A percentile compares a stretch with the other conserved stretches of the same genome.
Conservation (phyloP, 2,329 filamentous ascomycete genomes). For the Aureobasidium zeae region DNA sequence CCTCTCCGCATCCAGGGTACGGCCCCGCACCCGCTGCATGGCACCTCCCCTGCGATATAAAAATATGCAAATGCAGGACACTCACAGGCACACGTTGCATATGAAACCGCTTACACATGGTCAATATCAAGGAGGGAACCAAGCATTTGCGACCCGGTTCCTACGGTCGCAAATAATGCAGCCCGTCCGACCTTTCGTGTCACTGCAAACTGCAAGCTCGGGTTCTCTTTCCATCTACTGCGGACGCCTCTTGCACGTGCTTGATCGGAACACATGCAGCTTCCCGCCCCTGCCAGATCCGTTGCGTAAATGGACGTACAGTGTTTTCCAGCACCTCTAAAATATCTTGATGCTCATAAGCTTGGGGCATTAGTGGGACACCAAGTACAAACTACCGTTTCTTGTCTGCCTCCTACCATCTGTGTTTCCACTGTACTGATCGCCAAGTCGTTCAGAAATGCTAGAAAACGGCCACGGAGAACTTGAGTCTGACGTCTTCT, state of each 20-base stretch:
- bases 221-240: neutral
- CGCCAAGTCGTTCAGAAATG: too few relatives aligned
- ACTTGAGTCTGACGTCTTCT: too few relatives aligned
- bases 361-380: neutral
- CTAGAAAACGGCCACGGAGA: too few relatives aligned
- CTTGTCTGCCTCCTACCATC: too few relatives aligned
- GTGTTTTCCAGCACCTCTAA: constrained; percentile 1
- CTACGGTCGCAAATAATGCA: too few relatives aligned
- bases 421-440: too few relatives aligned
- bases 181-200: neutral
- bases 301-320: neutral
- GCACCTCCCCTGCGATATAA: neutral
- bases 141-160: too few relatives aligned
- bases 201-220: too few relatives aligned
- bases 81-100: neutral
- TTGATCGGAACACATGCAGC: constrained; percentile 4
- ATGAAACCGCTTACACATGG: too few relatives aligned
- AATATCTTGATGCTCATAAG: neutral
- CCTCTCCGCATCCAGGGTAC: neutral
- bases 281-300: constrained; percentile 3
- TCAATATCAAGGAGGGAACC: too few relatives aligned
- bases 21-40: constrained; percentile 11
- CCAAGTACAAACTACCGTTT: neutral
- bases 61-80: neutral
- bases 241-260: constrained; percentile 3